phyloP scores from a whole-genome alignment of 2,329 filamentous ascomycete species.

The Fusarium pininemorale region DNA sequence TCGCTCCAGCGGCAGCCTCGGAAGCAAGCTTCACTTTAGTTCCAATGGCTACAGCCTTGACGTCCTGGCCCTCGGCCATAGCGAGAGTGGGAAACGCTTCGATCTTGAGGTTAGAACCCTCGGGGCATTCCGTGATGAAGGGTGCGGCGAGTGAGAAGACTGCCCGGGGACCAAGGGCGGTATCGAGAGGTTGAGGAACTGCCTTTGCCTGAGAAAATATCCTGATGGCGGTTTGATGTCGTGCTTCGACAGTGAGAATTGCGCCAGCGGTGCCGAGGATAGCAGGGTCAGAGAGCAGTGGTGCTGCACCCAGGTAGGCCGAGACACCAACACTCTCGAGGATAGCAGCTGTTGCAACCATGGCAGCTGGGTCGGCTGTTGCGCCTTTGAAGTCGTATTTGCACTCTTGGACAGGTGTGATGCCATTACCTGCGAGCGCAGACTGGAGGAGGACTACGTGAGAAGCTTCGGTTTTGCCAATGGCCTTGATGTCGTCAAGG shows the following conservation, averaged over 20 bases:
- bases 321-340: slow-evolving; percentile 79
- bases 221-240: slow-evolving; percentile 79
- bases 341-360: slow-evolving; percentile 75
- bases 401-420: slow-evolving; percentile 74
- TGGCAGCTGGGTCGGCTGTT: slow-evolving; percentile 70
- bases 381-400: slow-evolving; percentile 79
- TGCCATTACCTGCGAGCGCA: slow-evolving; percentile 62
- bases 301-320: slow-evolving; percentile 77
- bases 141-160: slow-evolving; percentile 78
- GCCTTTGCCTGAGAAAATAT: slow-evolving; percentile 64
- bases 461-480: slow-evolving; percentile 69
- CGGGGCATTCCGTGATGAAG: slow-evolving; percentile 77
- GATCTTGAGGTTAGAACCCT: slow-evolving; percentile 68
- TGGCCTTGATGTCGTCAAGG: slow-evolving; percentile 63
- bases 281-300: slow-evolving; percentile 66
- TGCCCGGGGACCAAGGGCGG: slow-evolving; percentile 71
- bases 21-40: slow-evolving; percentile 55
- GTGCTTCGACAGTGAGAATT: slow-evolving; percentile 77
- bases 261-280: slow-evolving; percentile 73
- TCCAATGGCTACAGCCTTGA: slow-evolving; percentile 49
- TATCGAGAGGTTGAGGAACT: slow-evolving; percentile 75
- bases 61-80: slow-evolving; percentile 57
- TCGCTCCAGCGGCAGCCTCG: slow-evolving; percentile 59
- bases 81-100: slow-evolving; percentile 67
- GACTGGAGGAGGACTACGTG: slow-evolving; percentile 55